Base-by-base conservation (phyloP, 2,329 filamentous ascomycete genomes). In the Colletotrichum sp. region DNA sequence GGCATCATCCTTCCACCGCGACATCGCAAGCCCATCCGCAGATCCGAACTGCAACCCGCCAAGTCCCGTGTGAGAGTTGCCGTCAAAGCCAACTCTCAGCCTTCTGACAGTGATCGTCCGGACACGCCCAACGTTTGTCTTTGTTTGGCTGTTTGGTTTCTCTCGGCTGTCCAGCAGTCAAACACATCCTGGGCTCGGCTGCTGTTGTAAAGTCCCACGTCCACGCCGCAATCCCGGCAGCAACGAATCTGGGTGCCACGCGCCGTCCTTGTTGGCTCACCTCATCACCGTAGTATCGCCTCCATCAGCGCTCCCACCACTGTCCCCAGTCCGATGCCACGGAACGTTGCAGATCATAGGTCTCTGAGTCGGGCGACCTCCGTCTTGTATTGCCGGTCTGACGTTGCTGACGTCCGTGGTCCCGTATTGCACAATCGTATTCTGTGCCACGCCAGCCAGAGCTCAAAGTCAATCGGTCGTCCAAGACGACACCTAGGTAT, bases 241-340 rank as follows among this genome's bases (percentile, higher is more conserved):
- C 36, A 43, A 61, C 34, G 56, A 70, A 62, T 70, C 34, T 52
- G 56, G 56, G 36, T 70, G 34, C 67, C 26, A 62, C 67, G 36
- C 56, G 67, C 67, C 67, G 28, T 48, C 34, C 34, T 58, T 70
- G 67, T 61, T 70, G 36, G 68, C 72, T 72, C 64, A 69, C 48
- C 48, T 75, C 68, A 52, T 66, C 36, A 68, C 34, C 34, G 70
- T 73, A 34, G 58, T 65, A 75, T 76, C 48, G 65, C 26, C 62
- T 56, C 43, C 56, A 65, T 65, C 34, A 65, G 30, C 32, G 56
- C 70, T 68, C 58, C 73, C 38, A 32, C 64, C 34, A 15, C 62
- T 55, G 6, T 38, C 15, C 32, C 73, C 69, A 68, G 56, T 12
- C 30, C 62, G 32, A 43, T 62, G 56, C 62, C 55, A 75, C 32